Base-by-base conservation (phyloP, 345 rosid species). In the Angophora floribunda region DNA sequence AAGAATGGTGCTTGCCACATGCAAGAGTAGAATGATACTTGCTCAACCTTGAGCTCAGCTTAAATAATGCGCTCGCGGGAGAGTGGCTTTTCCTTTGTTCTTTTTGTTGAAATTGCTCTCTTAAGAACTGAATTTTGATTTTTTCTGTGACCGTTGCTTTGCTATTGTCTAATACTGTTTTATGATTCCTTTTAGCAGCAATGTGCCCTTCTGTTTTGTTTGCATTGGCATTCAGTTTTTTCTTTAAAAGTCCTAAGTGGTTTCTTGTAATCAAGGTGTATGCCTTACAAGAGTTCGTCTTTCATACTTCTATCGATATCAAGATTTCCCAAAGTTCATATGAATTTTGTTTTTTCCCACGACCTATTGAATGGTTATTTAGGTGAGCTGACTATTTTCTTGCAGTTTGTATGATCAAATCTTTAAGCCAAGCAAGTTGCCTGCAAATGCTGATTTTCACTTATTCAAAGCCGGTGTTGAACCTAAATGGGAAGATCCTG, bases 401-500 rank as follows among this genome's bases (percentile, higher is more conserved):
- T 88, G 91, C 89, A 97, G 99, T 91, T 95, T 97, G 93, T 92
- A 95, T 85, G 97, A 94, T 61, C 96, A 95, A 86, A 93, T 94
- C 90, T 94, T 97, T 91, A 93, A 93, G 94, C 98, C 99, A 13
- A 95, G 99, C 90, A 95, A 89, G 90, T 93, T 96, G 89, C 90
- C 93, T 36, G 90, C 53, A 36, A 92, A 90, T 89, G 96, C 96
- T 65, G 99, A 97, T 88, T 94, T 96, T 90, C 99, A 97, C 91
- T 89, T 97, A 92, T 97, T 97, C 89, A 95, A 92, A 95, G 95
- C 90, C 90, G 99, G 99, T 50, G 86, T 97, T 90, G 99, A 96
- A 87, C 99, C 99, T 19, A 97, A 96, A 87, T 97, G 99, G 99
- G 99, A 97, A 92, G 99, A 97, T 93, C 98, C 98, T 2, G 98